A percentile compares a stretch with the other conserved stretches of the same genome.
Evolutionary conservation across 208 protist species (phyloP).

Genomic region (Trypanosoma grayi): DNA sequence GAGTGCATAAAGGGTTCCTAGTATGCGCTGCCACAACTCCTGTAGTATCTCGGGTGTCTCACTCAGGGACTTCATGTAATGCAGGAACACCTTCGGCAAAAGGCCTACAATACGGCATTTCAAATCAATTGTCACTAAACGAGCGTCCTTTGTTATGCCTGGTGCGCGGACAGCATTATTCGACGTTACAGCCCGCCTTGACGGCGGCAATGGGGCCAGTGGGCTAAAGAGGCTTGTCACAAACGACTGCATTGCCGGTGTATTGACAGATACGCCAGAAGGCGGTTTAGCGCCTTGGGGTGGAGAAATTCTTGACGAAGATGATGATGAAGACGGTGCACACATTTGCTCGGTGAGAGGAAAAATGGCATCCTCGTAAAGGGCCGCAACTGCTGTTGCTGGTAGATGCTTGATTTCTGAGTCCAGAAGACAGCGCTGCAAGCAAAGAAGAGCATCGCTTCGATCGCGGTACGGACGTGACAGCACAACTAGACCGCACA

Average conservation of each 20-base stretch:
- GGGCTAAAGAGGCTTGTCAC: conserved; percentile 19
- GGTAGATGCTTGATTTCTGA: conserved; percentile 36
- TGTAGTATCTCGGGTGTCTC: conserved; percentile 33
- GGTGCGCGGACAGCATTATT: neutral
- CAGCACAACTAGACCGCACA: conserved; percentile 46
- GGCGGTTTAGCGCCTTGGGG: neutral
- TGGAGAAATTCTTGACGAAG: too few relatives aligned
- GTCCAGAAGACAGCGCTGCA: conserved; percentile 68
- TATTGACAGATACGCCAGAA: neutral
- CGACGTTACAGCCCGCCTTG: neutral
- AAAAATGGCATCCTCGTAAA: conserved; percentile 80
- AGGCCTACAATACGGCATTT: conserved; percentile 67
- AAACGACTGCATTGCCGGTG: neutral
- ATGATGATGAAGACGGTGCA: conserved; percentile 5
- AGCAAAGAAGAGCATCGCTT: conserved; percentile 46
- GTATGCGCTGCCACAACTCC: conserved; percentile 64
- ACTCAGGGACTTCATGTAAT: conserved; percentile 40
- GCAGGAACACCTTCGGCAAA: conserved; percentile 66
- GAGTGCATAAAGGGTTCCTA: conserved; percentile 73
- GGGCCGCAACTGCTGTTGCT: conserved; percentile 20
- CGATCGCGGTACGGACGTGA: conserved; percentile 32
- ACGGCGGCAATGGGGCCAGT: conserved; percentile 6
- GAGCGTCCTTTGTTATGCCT: neutral
- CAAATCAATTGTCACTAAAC: conserved; percentile 39
- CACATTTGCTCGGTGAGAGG: conserved; percentile 74